Evolutionary conservation across 129 eudicot genomes (phyloP).

Genomic region (Lactuca sativa): DNA sequence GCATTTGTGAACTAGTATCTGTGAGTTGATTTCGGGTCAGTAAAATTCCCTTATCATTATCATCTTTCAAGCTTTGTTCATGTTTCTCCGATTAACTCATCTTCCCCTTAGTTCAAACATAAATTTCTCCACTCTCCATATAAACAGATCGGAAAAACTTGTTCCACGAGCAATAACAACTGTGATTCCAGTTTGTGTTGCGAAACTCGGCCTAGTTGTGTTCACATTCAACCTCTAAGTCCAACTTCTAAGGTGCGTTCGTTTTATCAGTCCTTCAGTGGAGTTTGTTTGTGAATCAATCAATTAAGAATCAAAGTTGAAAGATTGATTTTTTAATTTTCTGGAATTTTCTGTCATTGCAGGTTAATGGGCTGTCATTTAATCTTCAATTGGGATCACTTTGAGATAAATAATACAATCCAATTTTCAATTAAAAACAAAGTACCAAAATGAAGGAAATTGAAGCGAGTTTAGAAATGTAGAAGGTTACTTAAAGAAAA

Average conservation of each 20-base stretch:
- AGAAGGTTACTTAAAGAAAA: too few species aligned
- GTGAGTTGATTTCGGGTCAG: too few species aligned
- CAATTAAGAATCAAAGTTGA: not conserved
- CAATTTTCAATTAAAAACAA: too few species aligned
- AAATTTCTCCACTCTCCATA: not conserved
- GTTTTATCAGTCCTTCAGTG: not conserved
- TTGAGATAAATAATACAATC: too few species aligned
- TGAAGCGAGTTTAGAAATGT: too few species aligned
- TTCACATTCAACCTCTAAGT: constrained; percentile 59
- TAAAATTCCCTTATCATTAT: constrained; percentile 21
- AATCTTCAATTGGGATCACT: constrained; percentile 20
- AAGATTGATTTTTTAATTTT: not conserved
- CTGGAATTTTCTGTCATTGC: not conserved
- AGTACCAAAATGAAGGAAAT: too few species aligned
- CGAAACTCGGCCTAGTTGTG: constrained; percentile 73
- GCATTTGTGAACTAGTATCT: too few species aligned
- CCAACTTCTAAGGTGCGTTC: constrained; percentile 64
- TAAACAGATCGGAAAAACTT: constrained; percentile 75
- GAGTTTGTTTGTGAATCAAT: not conserved
- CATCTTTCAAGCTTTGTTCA: constrained; percentile 43
- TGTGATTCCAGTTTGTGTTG: constrained; percentile 70
- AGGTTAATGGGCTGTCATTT: constrained; percentile 87
- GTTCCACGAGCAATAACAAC: constrained; percentile 40
- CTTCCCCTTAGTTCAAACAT: not conserved
- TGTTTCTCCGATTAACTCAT: not conserved